Conservation (phyloP, 1,139 yeast species). For the Pneumocystis wakefieldiae region DNA sequence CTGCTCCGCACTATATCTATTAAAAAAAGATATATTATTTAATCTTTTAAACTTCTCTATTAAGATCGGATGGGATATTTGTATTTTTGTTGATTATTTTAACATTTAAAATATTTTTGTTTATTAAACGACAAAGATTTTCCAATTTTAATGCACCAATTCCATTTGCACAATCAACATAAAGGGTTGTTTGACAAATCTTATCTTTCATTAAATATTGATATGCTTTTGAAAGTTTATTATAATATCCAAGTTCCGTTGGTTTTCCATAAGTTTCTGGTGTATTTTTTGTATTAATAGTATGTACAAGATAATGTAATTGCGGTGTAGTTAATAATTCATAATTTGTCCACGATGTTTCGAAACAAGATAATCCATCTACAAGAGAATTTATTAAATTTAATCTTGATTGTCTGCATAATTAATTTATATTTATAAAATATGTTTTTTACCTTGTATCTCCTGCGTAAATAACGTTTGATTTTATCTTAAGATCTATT, state of each 20-base stretch:
- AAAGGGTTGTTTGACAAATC: slow-evolving; percentile 19
- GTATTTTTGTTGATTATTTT: slow-evolving; percentile 47
- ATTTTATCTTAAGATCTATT: slow-evolving; percentile 28
- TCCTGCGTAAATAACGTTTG: slow-evolving; percentile 39
- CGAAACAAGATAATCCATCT: slow-evolving; percentile 45
- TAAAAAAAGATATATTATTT: background rate
- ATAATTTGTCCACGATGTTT: slow-evolving; percentile 38
- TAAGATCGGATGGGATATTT: slow-evolving; percentile 42
- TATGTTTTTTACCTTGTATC: slow-evolving; percentile 23
- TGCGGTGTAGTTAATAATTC: slow-evolving; percentile 86
- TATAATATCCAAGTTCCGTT: slow-evolving; percentile 55
- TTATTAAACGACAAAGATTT: slow-evolving; percentile 30
- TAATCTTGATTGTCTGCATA: slow-evolving; percentile 64
- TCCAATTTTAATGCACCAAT: slow-evolving; percentile 73
- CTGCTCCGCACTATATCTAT: slow-evolving; percentile 68
- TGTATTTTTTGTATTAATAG: slow-evolving; percentile 34
- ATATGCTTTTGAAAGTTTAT: slow-evolving; percentile 41
- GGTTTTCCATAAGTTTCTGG: slow-evolving; percentile 43
- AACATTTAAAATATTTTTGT: slow-evolving; percentile 29
- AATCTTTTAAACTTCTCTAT: slow-evolving; percentile 24
- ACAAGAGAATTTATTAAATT: slow-evolving; percentile 45
- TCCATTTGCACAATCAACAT: slow-evolving; percentile 57
- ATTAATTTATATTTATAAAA: slow-evolving; percentile 7
- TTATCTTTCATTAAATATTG: slow-evolving; percentile 18
- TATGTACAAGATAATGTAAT: slow-evolving; percentile 71